Base-by-base conservation (phyloP, 1,284 basidiomycete species). In the Cutaneotrichosporon cavernicola region DNA sequence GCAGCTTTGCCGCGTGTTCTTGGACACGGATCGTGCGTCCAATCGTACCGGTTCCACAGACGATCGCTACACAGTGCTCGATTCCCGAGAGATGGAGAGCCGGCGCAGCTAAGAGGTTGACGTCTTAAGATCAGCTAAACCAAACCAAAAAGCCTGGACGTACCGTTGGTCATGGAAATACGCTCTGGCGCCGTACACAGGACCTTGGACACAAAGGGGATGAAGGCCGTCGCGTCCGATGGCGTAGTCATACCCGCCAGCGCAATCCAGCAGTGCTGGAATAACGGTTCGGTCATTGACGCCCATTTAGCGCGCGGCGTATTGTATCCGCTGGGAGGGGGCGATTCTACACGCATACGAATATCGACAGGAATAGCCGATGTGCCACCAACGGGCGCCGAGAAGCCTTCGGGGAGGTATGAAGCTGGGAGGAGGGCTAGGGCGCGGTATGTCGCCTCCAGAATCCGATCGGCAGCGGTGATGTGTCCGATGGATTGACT, bases 91-190 rank as follows among this genome's bases (percentile, higher is more conserved):
- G 52, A 32, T 64, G 62, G 18, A 78, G 61, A 1, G 76, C 77
- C 4, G 77, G 77, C 1, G 77, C 76, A 18, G 76, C 77, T 18
- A 78, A 70, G 26, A 78, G 68, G 62, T 76, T 76, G 57, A 78
- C 77, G 58, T 78, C 76, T 77, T 26, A 26, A 26, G 3, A 26
- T 26, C 26, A 26, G 26, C 26, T 26, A 26, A 26, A 26, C 3
- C 5, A 26, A 26, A 26, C 3, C 5, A 2, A 8, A 36, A 36
- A 13, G 34, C 7, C 34, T 36, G 5, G 34, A 36, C 8, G 31
- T 51, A 74, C 76, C 76, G 64, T 78, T 78, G 13, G 74, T 73
- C 47, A 76, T 65, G 36, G 70, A 71, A 43, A 77, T 56, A 22
- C 62, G 56, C 22, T 70, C 68, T 30, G 43, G 36, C 2, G 57